phyloP scores from a whole-genome alignment of 2,329 filamentous ascomycete genomes.

The Berkeleyomyces rouxiae region DNA sequence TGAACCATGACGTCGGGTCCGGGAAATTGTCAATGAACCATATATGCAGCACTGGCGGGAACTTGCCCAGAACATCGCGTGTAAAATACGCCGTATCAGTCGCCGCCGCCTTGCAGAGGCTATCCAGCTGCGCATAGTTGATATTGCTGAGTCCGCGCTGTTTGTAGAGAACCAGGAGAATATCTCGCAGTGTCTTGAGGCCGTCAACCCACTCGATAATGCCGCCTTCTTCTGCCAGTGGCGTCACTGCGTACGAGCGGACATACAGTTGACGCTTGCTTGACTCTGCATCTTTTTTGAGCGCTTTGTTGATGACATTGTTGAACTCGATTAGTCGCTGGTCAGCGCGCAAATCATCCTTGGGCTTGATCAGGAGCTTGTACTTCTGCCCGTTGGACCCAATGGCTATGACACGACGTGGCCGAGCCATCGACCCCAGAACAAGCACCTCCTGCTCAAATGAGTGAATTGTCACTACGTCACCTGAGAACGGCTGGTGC shows the following conservation, averaged over 20 bases:
- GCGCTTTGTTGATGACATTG: slow-evolving; percentile 84
- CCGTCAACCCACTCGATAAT: slow-evolving; percentile 98
- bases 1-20: slow-evolving; percentile 83
- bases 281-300: slow-evolving; percentile 82
- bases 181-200: slow-evolving; percentile 83
- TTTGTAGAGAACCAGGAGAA: slow-evolving; percentile 63
- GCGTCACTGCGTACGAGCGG: slow-evolving; percentile 91
- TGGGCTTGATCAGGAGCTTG: slow-evolving; percentile 87
- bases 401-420: slow-evolving; percentile 71
- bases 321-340: slow-evolving; percentile 99
- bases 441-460: slow-evolving; percentile 84
- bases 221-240: slow-evolving; percentile 91
- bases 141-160: slow-evolving; percentile 47
- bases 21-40: slow-evolving; percentile 97
- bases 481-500: slow-evolving; percentile 75
- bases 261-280: slow-evolving; percentile 86
- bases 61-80: slow-evolving; percentile 44
- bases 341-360: slow-evolving; percentile 93
- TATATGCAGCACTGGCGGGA: slow-evolving; percentile 69
- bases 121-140: slow-evolving; percentile 52
- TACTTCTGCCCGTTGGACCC: slow-evolving; percentile 82
- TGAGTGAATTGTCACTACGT: slow-evolving; percentile 63
- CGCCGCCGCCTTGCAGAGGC: slow-evolving; percentile 20
- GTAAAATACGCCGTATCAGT: slow-evolving; percentile 41
- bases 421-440: slow-evolving; percentile 79